Base-by-base conservation (phyloP, 306 rosid genomes). In the Datisca glomerata region DNA sequence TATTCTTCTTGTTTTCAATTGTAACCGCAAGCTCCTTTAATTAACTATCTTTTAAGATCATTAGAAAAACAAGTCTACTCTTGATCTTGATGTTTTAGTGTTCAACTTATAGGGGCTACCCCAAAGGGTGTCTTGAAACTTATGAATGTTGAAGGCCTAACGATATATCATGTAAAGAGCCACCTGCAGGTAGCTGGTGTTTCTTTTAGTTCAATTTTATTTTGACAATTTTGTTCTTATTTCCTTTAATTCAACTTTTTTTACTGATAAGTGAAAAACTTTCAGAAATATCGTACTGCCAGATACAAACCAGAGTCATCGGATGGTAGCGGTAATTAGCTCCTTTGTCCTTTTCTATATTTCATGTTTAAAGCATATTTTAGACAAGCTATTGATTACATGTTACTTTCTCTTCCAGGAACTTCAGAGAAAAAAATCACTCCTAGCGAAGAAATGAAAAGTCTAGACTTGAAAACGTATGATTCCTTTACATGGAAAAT, bases 261-360 rank as follows among this genome's bases (percentile, higher is more conserved):
- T 45, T 36, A 17, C 20, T 29, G 39, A 49, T 16, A 12, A n/a
- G n/a, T n/a, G n/a, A n/a, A n/a, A n/a, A n/a, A 59, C 56, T 68
- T 57, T 55, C 93, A 87, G 97, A 87, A 87, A 50, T 87, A 87
- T 64, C 70, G 97, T 72, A 87, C 97, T 13, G 97, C 97, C 59
- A 72, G 85, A 72, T 77, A 64, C 78, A 87, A 76, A 68, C 94
- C 93, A 13, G 97, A 79, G 66, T 43, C 89, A 29, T 45, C 89
- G 52, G 94, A 83, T 67, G 97, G 93, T 83, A 79, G 61, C 15
- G 54, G 47, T 48, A 34, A 41, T 37, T 44, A 40, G 38, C 57
- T 49, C 38, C 52, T 32, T 61, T 57, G 33, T 60, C 25, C 37
- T 27, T 59, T 37, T 24, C 18, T 66, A 47, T 41, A 8, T 24